Evolutionary conservation across 805 yeast species (phyloP), one percentile per base, ranked within the genome.

Genomic region (Starmerella vitae): DNA sequence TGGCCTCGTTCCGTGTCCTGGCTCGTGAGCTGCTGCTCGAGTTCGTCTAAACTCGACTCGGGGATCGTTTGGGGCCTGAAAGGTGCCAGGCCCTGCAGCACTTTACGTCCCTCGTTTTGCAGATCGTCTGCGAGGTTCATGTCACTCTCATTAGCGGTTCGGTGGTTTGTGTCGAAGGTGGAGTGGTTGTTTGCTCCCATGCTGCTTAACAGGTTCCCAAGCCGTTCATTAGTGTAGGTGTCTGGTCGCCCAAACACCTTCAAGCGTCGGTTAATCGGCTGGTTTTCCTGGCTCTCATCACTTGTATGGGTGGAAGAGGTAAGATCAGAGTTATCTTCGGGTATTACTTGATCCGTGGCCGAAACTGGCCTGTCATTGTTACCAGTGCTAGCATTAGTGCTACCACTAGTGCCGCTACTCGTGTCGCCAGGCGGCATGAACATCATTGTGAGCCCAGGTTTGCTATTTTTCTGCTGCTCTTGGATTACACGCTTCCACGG

Each of bases 181-280:
- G 17, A 8, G 14, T 15, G n/a, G 24, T 17, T 28, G 34, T 27
- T 27, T 6, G 27, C 39, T 10, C 45, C 52, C 40, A 32, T 47
- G 37, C 41, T 45, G 12, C 48, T 36, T 9, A 50, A 38, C 25
- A 51, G 35, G 19, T 45, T 45, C 8, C 51, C 48, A 14, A 48
- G 39, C 9, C 49, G 41, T 30, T 51, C 47, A 33, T 49, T 50
- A 12, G 55, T 51, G 38, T 39, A 51, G 2, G 55, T 51, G 29
- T 51, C 51, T 2, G 49, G 43, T 4, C 41, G 38, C 7, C 52
- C 51, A 28, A 50, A 51, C 15, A 51, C 45, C 20, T 51, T 48
- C 28, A 51, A 44, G 7, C 47, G 39, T 9, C 54, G 46, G 28
- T 33, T 38, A 7, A 39, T 33, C 3, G 44, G 44, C n/a, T 37